These are phyloP conservation scores for Saturnispora sanitii DNA, from an alignment of 805 yeast genomes.

Conservation along the genomic window DNA sequence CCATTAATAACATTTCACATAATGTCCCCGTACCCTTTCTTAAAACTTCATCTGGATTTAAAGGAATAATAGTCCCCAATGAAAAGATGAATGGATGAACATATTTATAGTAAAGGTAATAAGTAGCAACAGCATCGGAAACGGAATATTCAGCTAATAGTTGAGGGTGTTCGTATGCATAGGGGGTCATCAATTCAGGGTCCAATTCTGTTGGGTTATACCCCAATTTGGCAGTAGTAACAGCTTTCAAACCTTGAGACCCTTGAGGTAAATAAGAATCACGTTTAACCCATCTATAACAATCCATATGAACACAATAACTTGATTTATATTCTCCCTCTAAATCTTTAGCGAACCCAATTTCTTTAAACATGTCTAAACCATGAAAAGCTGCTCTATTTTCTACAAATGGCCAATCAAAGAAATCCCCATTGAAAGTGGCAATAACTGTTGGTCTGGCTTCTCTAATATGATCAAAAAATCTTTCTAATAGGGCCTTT, in stretches of 20 bases:
- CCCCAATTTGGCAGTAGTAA: conserved; percentile 89
- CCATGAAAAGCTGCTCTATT: conserved; percentile 78
- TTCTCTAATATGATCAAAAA: conserved; percentile 86
- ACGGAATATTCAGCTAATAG: conserved; percentile 91
- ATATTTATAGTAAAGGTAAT: conserved; percentile 88
- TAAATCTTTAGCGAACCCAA: conserved; percentile 82
- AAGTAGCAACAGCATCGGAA: conserved; percentile 98
- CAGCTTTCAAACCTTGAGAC: conserved; percentile 96
- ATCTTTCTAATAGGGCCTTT: conserved; percentile 57
- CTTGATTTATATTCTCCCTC: conserved; percentile 91
- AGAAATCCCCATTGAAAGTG: conserved; percentile 96
- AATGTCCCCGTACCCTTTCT: conserved; percentile 97
- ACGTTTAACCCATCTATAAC: conserved; percentile 95
- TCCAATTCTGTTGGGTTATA: conserved; percentile 94
- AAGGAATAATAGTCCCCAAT: conserved; percentile 87
- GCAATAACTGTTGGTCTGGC: conserved; percentile 93
- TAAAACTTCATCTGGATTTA: conserved; percentile 92
- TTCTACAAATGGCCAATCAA: conserved; percentile 98
- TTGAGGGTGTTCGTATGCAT: conserved; percentile 92
- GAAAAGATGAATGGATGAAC: conserved; percentile 97
- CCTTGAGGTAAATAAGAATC: conserved; percentile 98
- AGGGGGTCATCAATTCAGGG: conserved; percentile 97
- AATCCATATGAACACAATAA: conserved; percentile 94
- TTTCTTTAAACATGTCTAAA: conserved; percentile 80
- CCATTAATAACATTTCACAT: conserved; percentile 96